Conservation (phyloP, 1,139 yeast species). For the Hanseniaspora sp. region DNA sequence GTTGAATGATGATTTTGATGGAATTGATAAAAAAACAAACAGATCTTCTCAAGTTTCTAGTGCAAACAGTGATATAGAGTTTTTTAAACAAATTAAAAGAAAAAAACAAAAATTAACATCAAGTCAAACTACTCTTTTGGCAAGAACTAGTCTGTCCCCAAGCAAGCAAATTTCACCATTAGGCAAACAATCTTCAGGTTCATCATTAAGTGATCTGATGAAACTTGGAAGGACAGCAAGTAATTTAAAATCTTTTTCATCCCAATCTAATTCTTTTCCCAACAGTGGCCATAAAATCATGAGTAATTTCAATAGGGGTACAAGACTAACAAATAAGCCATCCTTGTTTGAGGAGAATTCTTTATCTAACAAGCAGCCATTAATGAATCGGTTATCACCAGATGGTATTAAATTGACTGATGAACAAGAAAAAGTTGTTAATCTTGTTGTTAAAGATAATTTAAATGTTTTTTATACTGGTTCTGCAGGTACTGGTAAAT, state of each 20-base stretch:
- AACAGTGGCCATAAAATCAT: not conserved
- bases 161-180: not conserved
- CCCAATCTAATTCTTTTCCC: not conserved
- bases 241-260: not conserved
- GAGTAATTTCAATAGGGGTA: constrained; percentile 7
- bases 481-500: constrained; percentile 79
- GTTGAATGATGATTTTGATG: constrained; percentile 7
- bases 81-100: constrained; percentile 7
- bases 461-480: constrained; percentile 62
- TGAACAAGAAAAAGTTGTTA: constrained; percentile 48
- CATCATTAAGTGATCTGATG: constrained; percentile 8
- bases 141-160: constrained; percentile 5
- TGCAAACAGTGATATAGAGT: constrained; percentile 11
- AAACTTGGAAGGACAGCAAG: constrained; percentile 7
- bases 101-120: constrained; percentile 10
- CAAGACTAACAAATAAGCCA: not conserved
- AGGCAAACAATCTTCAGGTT: not conserved
- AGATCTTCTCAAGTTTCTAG: not conserved
- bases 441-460: constrained; percentile 39
- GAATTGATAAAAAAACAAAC: not conserved
- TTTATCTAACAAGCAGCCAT: not conserved
- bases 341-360: not conserved
- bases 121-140: constrained; percentile 1
- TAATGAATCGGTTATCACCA: not conserved
- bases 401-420: constrained; percentile 23